phyloP scores from a whole-genome alignment of 805 yeast species.

The Lachancea kluyveri region DNA sequence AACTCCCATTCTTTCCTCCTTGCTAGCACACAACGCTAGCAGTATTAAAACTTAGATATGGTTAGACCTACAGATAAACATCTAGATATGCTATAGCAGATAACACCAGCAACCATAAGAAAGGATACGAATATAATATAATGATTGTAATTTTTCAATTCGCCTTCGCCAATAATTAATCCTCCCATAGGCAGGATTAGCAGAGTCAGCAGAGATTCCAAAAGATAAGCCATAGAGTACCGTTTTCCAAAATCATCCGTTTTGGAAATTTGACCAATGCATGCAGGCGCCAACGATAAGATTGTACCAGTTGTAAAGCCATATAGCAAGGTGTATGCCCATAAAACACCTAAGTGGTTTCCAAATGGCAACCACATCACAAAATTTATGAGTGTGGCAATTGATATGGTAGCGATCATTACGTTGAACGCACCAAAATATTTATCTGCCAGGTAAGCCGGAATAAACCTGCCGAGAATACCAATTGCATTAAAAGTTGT shows the following conservation, averaged over 20 bases:
- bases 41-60: conserved; percentile 34
- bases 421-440: conserved; percentile 48
- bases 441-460: conserved; percentile 40
- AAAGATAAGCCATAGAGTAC: conserved; percentile 51
- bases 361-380: conserved; percentile 41
- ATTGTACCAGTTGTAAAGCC: conserved; percentile 55
- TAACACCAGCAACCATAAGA: conserved; percentile 33
- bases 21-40: too few species aligned
- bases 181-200: conserved; percentile 47
- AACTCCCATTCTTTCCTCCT: too few species aligned
- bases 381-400: conserved; percentile 33
- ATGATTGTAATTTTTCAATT: conserved; percentile 32
- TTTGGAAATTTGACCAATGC: conserved; percentile 53
- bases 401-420: conserved; percentile 33
- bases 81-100: conserved; percentile 37
- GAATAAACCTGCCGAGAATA: conserved; percentile 39
- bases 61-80: conserved; percentile 38
- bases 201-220: conserved; percentile 46
- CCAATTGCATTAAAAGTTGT: conserved; percentile 44
- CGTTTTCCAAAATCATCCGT: conserved; percentile 49
- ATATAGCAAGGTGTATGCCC: conserved; percentile 42
- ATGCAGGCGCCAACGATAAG: conserved; percentile 51
- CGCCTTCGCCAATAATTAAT: conserved; percentile 36
- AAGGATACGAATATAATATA: conserved; percentile 41
- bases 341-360: conserved; percentile 29